These are phyloP conservation scores for Aspergillus sp. DNA, from an alignment of 2,329 filamentous ascomycete genomes.

Conservation along the genomic window DNA sequence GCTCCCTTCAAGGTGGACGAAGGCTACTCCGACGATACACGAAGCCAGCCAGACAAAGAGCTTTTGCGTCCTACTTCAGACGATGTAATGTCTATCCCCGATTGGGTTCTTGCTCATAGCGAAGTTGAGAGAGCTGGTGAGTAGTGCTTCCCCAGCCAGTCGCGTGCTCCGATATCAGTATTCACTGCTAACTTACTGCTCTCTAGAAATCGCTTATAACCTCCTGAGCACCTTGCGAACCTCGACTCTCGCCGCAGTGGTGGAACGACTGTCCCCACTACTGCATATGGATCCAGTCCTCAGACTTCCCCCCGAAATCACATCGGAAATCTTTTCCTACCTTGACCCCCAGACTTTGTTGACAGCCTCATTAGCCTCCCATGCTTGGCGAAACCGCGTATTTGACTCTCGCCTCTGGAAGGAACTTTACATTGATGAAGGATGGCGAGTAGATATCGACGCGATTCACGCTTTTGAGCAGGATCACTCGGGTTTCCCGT, in stretches of 20 bases:
- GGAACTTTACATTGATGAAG: constrained; percentile 76
- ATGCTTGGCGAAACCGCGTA: constrained; percentile 77
- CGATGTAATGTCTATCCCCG: constrained; percentile 49
- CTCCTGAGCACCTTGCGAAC: constrained; percentile 78
- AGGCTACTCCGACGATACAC: constrained; percentile 78
- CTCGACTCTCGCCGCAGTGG: constrained; percentile 74
- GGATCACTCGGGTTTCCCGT: constrained; percentile 39
- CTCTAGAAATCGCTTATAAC: constrained; percentile 73
- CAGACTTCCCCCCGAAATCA: constrained; percentile 85
- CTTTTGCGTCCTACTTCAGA: constrained; percentile 34
- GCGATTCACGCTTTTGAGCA: constrained; percentile 70
- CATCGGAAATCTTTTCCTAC: constrained; percentile 82
- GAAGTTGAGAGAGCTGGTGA: constrained; percentile 58
- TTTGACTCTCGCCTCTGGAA: constrained; percentile 87
- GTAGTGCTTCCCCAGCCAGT: constrained; percentile 18
- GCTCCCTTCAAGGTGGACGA: constrained; percentile 68
- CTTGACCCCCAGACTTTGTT: constrained; percentile 80
- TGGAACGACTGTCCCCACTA: constrained; percentile 75
- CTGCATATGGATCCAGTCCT: constrained; percentile 91
- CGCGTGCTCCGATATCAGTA: constrained; percentile 1
- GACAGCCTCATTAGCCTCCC: constrained; percentile 74
- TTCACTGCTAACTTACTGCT: constrained; percentile 17
- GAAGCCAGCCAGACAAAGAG: constrained; percentile 47
- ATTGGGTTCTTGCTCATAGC: constrained; percentile 55
- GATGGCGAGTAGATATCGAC: constrained; percentile 71